phyloP scores from a whole-genome alignment of 73 alveolate species.

The Blepharisma japonicum region DNA sequence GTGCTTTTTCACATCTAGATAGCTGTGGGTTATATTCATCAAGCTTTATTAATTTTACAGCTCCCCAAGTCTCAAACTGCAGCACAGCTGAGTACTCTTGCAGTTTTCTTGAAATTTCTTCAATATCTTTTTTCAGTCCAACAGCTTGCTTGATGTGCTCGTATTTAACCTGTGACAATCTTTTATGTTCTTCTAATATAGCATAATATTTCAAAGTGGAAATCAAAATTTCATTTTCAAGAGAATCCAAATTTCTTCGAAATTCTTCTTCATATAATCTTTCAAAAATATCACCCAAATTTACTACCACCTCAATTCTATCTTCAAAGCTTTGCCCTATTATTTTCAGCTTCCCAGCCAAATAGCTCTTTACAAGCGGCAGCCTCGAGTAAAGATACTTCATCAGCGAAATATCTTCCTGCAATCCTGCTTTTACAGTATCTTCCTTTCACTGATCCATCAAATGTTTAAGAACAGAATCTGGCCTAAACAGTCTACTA shows the following conservation, averaged over 20 bases:
- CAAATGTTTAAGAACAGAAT: constrained; percentile 3
- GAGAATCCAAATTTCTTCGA: background rate
- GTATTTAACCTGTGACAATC: constrained; percentile 25
- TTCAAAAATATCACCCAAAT: background rate
- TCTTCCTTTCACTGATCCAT: constrained; percentile 22
- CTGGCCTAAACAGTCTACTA: background rate
- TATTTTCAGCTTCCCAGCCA: background rate
- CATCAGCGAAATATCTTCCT: background rate
- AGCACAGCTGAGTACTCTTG: background rate
- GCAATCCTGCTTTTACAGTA: background rate
- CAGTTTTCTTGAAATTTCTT: constrained; percentile 20
- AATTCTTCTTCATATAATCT: background rate
- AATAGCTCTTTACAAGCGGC: background rate
- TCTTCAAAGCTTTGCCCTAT: background rate
- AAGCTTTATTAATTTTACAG: background rate
- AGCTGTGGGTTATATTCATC: constrained; percentile 18
- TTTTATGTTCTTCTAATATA: constrained; percentile 26
- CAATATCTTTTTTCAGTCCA: constrained; percentile 19
- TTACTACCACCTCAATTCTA: background rate
- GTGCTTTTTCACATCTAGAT: constrained; percentile 22
- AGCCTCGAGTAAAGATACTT: background rate
- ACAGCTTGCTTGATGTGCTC: constrained; percentile 6
- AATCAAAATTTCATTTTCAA: constrained; percentile 20
- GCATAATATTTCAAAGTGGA: constrained; percentile 14
- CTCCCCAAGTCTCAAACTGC: constrained; percentile 24